These are phyloP conservation scores for Trametes cingulata DNA, from an alignment of 768 basidiomycete genomes.

Conservation along the genomic window DNA sequence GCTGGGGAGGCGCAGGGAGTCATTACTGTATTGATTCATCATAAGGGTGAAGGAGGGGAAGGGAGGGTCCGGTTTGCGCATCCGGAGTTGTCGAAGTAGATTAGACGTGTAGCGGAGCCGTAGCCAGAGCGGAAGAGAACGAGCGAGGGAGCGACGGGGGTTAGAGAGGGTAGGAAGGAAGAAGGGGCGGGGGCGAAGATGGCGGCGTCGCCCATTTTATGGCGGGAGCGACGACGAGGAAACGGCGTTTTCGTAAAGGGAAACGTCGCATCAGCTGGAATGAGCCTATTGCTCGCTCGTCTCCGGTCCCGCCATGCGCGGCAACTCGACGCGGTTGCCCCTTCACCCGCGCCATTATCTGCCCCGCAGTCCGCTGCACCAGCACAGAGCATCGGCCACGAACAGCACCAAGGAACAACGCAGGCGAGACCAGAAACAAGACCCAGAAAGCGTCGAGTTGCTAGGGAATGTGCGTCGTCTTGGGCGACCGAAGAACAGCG, in stretches of 20 bases:
- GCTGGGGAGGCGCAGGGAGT: conserved; percentile 15
- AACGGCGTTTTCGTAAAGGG: conserved; percentile 8
- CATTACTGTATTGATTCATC: conserved; percentile 5
- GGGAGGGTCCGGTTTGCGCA: conserved; percentile 12
- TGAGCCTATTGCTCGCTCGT: conserved; percentile 4
- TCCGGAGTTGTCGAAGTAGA: neutral
- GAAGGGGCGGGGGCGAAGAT: neutral
- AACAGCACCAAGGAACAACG: neutral
- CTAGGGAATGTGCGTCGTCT: neutral
- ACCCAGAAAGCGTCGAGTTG: neutral
- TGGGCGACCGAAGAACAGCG: neutral
- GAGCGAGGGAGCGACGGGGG: neutral
- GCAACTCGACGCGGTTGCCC: neutral
- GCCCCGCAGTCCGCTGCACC: neutral
- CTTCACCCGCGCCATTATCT: neutral
- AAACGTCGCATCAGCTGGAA: conserved; percentile 10
- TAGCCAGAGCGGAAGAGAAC: neutral
- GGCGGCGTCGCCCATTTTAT: conserved; percentile 1
- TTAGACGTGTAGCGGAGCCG: neutral
- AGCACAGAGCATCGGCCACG: neutral
- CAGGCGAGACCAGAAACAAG: neutral
- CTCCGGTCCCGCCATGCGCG: conserved; percentile 9
- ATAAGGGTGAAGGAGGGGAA: conserved; percentile 16
- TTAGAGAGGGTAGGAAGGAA: neutral
- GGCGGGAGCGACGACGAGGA: neutral